phyloP scores from a whole-genome alignment of 2,329 filamentous ascomycete genomes.

The Epicoccum sorghinum region DNA sequence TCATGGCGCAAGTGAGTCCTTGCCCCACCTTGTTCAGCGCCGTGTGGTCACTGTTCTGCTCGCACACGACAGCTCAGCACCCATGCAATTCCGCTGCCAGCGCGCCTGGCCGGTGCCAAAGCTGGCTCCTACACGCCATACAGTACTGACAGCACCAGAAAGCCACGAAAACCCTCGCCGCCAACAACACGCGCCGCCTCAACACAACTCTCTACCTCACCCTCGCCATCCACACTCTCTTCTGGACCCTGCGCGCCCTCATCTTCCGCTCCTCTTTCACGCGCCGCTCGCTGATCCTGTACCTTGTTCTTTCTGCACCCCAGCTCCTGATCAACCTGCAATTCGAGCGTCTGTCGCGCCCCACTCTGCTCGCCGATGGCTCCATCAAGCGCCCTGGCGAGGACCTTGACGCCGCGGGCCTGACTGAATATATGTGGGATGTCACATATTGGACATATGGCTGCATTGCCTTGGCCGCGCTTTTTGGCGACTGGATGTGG shows the following conservation, averaged over 20 bases:
- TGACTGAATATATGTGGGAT: conserved; percentile 99
- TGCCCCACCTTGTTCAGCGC: background rate
- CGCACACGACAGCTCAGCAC: background rate
- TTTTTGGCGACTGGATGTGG: conserved; percentile 84
- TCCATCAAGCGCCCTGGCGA: conserved; percentile 80
- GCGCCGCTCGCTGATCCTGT: conserved; percentile 62
- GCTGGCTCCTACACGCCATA: background rate
- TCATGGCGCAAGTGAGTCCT: conserved; percentile 34
- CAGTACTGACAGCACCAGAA: conserved; percentile 45
- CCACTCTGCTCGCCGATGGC: conserved; percentile 66
- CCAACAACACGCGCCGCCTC: conserved; percentile 77
- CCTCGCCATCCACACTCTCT: conserved; percentile 72
- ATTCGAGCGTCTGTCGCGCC: conserved; percentile 83
- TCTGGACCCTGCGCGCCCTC: conserved; percentile 72
- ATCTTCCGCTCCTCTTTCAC: conserved; percentile 67
- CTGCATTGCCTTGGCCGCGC: conserved; percentile 70
- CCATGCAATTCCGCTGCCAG: background rate
- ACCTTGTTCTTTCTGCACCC: conserved; percentile 74
- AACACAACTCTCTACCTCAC: conserved; percentile 83
- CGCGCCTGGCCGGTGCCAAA: background rate
- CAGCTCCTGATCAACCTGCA: conserved; percentile 81
- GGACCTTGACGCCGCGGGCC: conserved; percentile 81
- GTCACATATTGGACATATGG: conserved; percentile 93
- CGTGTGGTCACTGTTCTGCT: background rate
- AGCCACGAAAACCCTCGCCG: conserved; percentile 68